Conservation (phyloP, 768 basidiomycete genomes). For the Mycena haematopus region DNA sequence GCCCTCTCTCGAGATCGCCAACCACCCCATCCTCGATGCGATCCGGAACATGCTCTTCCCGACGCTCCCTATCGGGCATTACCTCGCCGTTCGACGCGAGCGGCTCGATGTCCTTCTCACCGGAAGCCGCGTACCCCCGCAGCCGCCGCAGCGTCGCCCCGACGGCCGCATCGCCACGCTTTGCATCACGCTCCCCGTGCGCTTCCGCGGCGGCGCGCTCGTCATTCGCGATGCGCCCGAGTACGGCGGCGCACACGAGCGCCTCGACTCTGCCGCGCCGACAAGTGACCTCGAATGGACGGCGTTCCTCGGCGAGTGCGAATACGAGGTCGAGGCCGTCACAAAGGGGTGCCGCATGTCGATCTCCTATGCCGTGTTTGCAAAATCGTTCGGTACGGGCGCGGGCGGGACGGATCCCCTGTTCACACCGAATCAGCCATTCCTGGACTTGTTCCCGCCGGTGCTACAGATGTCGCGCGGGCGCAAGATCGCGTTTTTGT, state of each 20-base stretch:
- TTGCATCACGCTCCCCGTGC: conserved; percentile 74
- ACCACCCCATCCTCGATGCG: conserved; percentile 83
- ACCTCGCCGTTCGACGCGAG: conserved; percentile 72
- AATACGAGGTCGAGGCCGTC: conserved; percentile 75
- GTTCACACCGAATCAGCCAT: conserved; percentile 74
- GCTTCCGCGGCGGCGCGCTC: conserved; percentile 73
- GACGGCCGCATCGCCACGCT: conserved; percentile 79
- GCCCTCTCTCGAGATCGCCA: conserved; percentile 78
- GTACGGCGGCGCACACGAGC: conserved; percentile 58
- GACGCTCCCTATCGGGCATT: conserved; percentile 67
- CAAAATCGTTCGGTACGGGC: conserved; percentile 68
- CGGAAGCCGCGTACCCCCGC: conserved; percentile 64
- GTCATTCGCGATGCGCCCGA: conserved; percentile 54
- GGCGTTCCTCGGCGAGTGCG: conserved; percentile 76
- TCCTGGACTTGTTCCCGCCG: conserved; percentile 74
- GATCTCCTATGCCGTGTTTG: conserved; percentile 73
- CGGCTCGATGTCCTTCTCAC: conserved; percentile 70
- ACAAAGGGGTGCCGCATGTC: conserved; percentile 73
- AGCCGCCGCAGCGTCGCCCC: conserved; percentile 57
- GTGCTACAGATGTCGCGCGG: conserved; percentile 77
- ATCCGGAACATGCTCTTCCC: conserved; percentile 78
- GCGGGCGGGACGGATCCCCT: conserved; percentile 61
- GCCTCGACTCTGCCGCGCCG: conserved; percentile 65
- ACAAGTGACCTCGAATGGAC: conserved; percentile 80
- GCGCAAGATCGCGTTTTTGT: conserved; percentile 73